Percentiles rank a stretch among this genome's conserved stretches.
Evolutionary conservation across 2,329 filamentous ascomycete species (phyloP).

Genomic region (Pezicula carpinea): DNA sequence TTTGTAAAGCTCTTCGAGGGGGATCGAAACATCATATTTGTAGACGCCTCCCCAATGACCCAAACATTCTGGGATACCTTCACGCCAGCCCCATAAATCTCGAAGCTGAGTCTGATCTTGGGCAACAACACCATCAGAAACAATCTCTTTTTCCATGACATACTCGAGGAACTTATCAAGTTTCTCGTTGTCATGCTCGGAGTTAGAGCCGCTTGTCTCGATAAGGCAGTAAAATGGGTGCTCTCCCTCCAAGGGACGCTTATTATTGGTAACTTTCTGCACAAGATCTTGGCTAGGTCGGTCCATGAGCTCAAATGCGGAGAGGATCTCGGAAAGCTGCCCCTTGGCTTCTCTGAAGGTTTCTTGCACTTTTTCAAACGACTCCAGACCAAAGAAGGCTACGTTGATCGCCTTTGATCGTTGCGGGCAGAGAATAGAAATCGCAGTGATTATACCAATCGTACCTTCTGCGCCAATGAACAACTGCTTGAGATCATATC

Average conservation of each 20-base stretch:
- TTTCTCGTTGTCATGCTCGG: slow-evolving; percentile 90
- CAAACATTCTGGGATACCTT: slow-evolving; percentile 85
- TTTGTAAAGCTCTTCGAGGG: slow-evolving; percentile 78
- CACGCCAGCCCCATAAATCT: slow-evolving; percentile 85
- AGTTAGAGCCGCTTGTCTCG: slow-evolving; percentile 92
- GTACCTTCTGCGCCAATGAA: slow-evolving; percentile 96
- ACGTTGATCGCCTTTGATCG: slow-evolving; percentile 87
- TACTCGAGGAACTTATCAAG: slow-evolving; percentile 85
- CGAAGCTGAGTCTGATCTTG: slow-evolving; percentile 88
- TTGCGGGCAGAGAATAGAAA: slow-evolving; percentile 86
- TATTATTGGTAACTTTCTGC: slow-evolving; percentile 67
- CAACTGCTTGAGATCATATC: slow-evolving; percentile 93
- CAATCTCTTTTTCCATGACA: slow-evolving; percentile 83
- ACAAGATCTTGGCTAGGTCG: slow-evolving; percentile 75
- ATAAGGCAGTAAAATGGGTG: slow-evolving; percentile 95
- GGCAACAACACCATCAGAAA: slow-evolving; percentile 84
- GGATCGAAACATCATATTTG: slow-evolving; percentile 98
- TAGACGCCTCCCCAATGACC: slow-evolving; percentile 93
- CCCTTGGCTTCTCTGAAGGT: slow-evolving; percentile 87
- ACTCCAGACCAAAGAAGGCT: slow-evolving; percentile 87
- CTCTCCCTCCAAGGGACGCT: slow-evolving; percentile 74
- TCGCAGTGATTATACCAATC: slow-evolving; percentile 85
- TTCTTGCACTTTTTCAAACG: slow-evolving; percentile 80
- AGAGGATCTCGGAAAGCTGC: slow-evolving; percentile 90
- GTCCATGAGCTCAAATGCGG: slow-evolving; percentile 98